Base-by-base conservation (phyloP, 179 eudicot species). In the Silene noctiflora region DNA sequence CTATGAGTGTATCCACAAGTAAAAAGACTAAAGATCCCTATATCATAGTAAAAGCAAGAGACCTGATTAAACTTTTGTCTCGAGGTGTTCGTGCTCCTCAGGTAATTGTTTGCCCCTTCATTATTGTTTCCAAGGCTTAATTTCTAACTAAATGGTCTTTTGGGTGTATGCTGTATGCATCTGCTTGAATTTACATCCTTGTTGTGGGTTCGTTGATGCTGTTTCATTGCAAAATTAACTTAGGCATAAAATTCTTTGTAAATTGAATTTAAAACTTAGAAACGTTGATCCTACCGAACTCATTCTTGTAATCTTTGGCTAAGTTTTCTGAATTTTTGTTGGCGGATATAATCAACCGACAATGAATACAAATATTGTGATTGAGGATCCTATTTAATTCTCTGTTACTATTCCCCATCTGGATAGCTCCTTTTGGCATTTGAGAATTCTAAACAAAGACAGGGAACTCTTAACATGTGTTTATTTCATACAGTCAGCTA, bases 11-110 rank as follows among this genome's bases (percentile, higher is more conserved):
- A 58, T 85, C 93, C 58, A 94, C 98, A 25, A 92, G 94, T 62
- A 88, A 87, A 77, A 94, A 94, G 87, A 90, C 96, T 10, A 86
- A 85, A 74, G 97, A 94, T 84, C 97, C 98, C 33, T 92, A 88
- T 80, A 92, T 94, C 51, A 87, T 94, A 35, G 72, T 94, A n/a
- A 94, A 94, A 82, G 89, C 98, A 42, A 88, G 96, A 80, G 97
- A 92, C 80, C 87, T 94, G 69, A 87, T 94, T 27, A 92, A 92
- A 70, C 97, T 94, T 81, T 75, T 94, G 75, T 89, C 98, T 39
- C 87, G 98, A 88, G 92, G 98, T 83, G 97, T 94, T 59, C 98
- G 96, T 75, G 97, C 94, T 35, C 85, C 98, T 77, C 97, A 92
- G 97, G 98, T 93, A 77, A 73, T 77, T 69, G 39, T 62, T 17